phyloP scores from a whole-genome alignment of 805 yeast genomes.

The Blastobotrys parvus region DNA sequence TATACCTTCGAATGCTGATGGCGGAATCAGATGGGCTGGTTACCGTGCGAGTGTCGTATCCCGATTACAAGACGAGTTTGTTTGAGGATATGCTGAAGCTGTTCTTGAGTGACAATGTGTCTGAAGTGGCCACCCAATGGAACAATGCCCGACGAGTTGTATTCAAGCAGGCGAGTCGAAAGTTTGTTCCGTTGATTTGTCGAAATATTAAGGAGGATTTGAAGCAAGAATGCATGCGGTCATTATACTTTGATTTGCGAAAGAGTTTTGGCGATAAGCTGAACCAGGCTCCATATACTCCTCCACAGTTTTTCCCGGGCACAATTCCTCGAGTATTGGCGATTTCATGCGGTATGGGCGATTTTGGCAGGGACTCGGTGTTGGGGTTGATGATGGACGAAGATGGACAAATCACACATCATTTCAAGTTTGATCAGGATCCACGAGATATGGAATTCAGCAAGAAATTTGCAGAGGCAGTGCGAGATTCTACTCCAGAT shows the following conservation, averaged over 20 bases:
- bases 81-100: conserved; percentile 30
- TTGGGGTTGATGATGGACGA: conserved; percentile 74
- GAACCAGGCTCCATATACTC: conserved; percentile 91
- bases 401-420: conserved; percentile 68
- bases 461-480: conserved; percentile 49
- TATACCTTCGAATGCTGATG: conserved; percentile 79
- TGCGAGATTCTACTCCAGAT: conserved; percentile 68
- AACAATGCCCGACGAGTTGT: conserved; percentile 62
- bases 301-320: conserved; percentile 68
- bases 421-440: conserved; percentile 53
- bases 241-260: conserved; percentile 63
- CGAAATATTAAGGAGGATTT: conserved; percentile 77
- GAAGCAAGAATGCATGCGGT: conserved; percentile 64
- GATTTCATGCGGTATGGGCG: conserved; percentile 80
- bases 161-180: conserved; percentile 57
- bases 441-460: conserved; percentile 59
- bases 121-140: conserved; percentile 74
- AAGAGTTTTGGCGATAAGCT: conserved; percentile 58
- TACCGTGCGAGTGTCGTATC: conserved; percentile 50
- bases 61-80: conserved; percentile 34
- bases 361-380: conserved; percentile 71
- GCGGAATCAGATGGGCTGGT: conserved; percentile 79
- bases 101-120: conserved; percentile 39
- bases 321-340: conserved; percentile 80
- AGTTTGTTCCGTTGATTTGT: conserved; percentile 57